Base-by-base conservation (phyloP, 495 filamentous ascomycete genomes). In the Hyaloscypha bicolor region DNA sequence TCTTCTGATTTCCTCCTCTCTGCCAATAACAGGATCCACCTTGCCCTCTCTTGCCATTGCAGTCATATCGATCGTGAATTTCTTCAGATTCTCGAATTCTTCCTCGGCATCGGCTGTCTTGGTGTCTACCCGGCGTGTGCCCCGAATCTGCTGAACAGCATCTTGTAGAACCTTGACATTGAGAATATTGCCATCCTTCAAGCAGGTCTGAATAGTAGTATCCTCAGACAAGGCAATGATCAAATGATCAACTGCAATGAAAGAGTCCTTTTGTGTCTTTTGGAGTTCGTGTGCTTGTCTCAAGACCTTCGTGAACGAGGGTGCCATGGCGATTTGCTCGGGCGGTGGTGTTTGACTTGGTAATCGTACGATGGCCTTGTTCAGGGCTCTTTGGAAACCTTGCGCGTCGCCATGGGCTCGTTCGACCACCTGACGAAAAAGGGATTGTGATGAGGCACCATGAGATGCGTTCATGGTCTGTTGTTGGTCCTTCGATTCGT, bases 41-140 rank as follows among this genome's bases (percentile, higher is more conserved):
- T 97, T 97, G 62, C 96, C 95, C 75, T 98, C 95, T 67, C 95
- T 84, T 33, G 95, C 95, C 86, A 95, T 84, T 30, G 90, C 82
- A 11, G 95, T 99, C 92, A 99, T 93, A 77, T 99, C 95, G 71
- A 97, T 94, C 39, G 95, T 97, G 80, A 95, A 99, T 72, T 97
- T 99, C 79, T 93, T 92, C 45, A 99, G 82, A 70, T 94, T 96
- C 79, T 99, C 95, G 72, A 92, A 90, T 74, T 96, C 93, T 75
- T 88, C 82, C 76, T 96, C 93, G 0, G 90, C 84, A 78, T 97
- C 95, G 37, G 96, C 95, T 3, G 92, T 97, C 80, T 94, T 94
- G 31, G 92, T 95, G 78, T 99, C 95, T 30, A 99, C 94, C 59
- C 93, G 84, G 78, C 86, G 90, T 35, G 93, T 97, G 37, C 95